Conservation (phyloP, 805 yeast species). For the Ogataea kodamae region DNA sequence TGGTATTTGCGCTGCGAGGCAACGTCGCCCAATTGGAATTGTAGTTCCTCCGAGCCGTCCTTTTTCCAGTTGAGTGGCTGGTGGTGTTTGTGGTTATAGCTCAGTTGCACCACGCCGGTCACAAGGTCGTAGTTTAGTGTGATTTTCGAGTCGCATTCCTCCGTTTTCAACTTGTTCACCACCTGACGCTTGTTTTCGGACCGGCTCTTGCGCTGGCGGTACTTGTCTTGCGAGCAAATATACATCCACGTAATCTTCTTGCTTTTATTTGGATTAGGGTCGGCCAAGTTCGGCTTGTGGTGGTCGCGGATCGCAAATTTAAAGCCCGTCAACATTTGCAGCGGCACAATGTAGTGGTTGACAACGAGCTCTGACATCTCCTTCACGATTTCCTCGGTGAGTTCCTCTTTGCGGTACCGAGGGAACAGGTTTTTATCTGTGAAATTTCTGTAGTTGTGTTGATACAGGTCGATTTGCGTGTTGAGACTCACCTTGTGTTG, state of each 20-base stretch:
- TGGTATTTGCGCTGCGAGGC: slow-evolving; percentile 13
- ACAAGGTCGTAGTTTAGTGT: slow-evolving; percentile 37
- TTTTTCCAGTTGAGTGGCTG: slow-evolving; percentile 36
- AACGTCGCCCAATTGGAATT: slow-evolving; percentile 16
- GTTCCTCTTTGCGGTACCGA: slow-evolving; percentile 32
- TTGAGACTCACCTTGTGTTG: slow-evolving; percentile 35
- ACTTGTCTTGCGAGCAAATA: slow-evolving; percentile 42
- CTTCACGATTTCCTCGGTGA: slow-evolving; percentile 33
- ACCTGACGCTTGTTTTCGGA: slow-evolving; percentile 37
- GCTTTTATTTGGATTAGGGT: slow-evolving; percentile 36
- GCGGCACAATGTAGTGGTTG: slow-evolving; percentile 37
- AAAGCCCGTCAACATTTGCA: slow-evolving; percentile 40
- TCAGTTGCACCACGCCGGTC: slow-evolving; percentile 36
- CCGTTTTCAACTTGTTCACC: slow-evolving; percentile 39
- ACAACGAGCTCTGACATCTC: slow-evolving; percentile 35
- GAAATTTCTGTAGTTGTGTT: slow-evolving; percentile 35
- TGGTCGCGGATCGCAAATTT: slow-evolving; percentile 43
- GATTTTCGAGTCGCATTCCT: slow-evolving; percentile 39
- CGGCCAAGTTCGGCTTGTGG: slow-evolving; percentile 35
- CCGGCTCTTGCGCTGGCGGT: slow-evolving; percentile 41
- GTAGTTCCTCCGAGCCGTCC: slow-evolving; percentile 18
- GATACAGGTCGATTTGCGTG: slow-evolving; percentile 33
- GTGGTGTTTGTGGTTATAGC: slow-evolving; percentile 40
- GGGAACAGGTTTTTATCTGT: slow-evolving; percentile 33
- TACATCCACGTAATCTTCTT: slow-evolving; percentile 43